Conservation (phyloP, 2,329 filamentous ascomycete species). For the Metarhizium brunneum region DNA sequence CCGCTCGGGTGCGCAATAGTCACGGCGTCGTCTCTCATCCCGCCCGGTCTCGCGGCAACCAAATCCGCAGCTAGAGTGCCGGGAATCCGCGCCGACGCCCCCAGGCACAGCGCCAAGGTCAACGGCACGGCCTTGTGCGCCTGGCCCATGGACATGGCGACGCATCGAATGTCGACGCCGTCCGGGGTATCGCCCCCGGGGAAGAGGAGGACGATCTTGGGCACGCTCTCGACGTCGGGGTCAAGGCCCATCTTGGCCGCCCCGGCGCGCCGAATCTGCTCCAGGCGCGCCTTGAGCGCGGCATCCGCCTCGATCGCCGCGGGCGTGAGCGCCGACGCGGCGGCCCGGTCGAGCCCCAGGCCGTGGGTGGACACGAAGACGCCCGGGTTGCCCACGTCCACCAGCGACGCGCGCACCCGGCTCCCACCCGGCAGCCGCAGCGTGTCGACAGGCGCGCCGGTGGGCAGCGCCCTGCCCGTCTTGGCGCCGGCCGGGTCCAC, state of each 20-base stretch:
- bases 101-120: conserved; percentile 43
- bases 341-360: conserved; percentile 34
- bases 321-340: conserved; percentile 41
- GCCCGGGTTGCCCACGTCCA: conserved; percentile 56
- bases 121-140: conserved; percentile 48
- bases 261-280: conserved; percentile 47
- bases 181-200: conserved; percentile 19
- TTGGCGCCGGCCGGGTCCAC: conserved; percentile 53
- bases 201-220: conserved; percentile 48
- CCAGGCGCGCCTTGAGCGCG: conserved; percentile 34
- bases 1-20: conserved; percentile 39
- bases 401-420: conserved; percentile 41
- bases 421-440: conserved; percentile 28
- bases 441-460: conserved; percentile 42
- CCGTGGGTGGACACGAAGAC: conserved; percentile 50
- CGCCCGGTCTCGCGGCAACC: conserved; percentile 9
- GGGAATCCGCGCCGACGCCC: conserved; percentile 35
- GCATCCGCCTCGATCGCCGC: conserved; percentile 39
- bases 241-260: conserved; percentile 53
- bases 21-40: conserved; percentile 16
- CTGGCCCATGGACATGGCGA: conserved; percentile 45
- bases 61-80: conserved; percentile 32
- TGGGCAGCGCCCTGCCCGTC: conserved; percentile 43
- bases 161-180: conserved; percentile 31
- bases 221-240: conserved; percentile 38